Percentiles rank a stretch among this genome's conserved stretches.
phyloP scores from a whole-genome alignment of 108 stramenopile genomes.

The Pseudonitzschia multistriata region DNA sequence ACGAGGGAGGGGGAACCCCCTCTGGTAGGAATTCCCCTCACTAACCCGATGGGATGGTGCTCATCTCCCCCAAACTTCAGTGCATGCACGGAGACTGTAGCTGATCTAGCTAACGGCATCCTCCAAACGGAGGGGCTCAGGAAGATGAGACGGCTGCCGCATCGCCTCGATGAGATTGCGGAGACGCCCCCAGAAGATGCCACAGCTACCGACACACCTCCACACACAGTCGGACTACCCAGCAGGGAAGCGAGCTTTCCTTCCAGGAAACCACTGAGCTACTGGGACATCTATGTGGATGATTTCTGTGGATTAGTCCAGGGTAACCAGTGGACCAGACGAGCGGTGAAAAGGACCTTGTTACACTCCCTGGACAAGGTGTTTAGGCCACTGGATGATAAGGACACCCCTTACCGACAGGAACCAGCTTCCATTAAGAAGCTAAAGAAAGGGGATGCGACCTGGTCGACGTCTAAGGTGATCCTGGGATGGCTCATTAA shows the following conservation, averaged over 20 bases:
- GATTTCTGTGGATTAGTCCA: slow-evolving; percentile 29
- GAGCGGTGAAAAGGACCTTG: not conserved
- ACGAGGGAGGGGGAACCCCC: slow-evolving; percentile 25
- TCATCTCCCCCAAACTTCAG: slow-evolving; percentile 42
- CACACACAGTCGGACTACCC: no score
- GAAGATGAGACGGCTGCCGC: not conserved
- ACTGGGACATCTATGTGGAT: slow-evolving; percentile 37
- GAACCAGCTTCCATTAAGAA: no score
- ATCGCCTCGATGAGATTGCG: not conserved
- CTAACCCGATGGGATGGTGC: slow-evolving; percentile 48
- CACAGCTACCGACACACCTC: no score
- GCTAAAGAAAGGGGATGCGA: no score
- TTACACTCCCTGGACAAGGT: slow-evolving; percentile 23
- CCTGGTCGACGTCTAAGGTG: no score
- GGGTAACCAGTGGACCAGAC: slow-evolving; percentile 9
- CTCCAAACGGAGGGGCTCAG: not conserved
- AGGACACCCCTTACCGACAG: no score
- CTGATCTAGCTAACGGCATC: slow-evolving; percentile 31
- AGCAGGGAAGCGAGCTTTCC: no score
- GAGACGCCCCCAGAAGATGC: not conserved
- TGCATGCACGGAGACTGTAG: slow-evolving; percentile 43
- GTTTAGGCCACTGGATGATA: slow-evolving; percentile 18
- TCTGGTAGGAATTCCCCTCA: slow-evolving; percentile 32
- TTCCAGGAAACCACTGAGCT: not conserved
- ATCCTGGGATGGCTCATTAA: no score